Evolutionary conservation across 1,284 basidiomycete species (phyloP).

Genomic region (Apiotrichum gracile): DNA sequence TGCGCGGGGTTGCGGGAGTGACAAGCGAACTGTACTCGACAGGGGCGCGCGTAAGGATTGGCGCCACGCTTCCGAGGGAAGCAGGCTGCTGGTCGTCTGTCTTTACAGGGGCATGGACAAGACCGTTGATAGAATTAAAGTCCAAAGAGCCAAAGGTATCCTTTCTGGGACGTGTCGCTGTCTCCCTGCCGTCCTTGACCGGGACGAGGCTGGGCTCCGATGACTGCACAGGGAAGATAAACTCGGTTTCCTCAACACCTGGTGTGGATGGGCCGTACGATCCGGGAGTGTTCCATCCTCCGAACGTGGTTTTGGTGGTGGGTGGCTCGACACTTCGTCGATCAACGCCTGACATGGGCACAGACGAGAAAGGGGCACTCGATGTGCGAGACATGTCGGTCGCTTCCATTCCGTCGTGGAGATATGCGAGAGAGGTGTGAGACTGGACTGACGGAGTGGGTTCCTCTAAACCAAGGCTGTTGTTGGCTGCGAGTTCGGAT

Average conservation of each 20-base stretch:
- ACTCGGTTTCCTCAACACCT: neutral
- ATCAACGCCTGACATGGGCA: too few species aligned
- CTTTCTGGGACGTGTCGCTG: too few species aligned
- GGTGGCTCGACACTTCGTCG: too few species aligned
- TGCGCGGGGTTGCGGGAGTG: neutral
- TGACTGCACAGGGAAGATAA: neutral
- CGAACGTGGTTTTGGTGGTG: neutral
- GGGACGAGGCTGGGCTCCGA: too few species aligned
- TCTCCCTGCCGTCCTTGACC: too few species aligned
- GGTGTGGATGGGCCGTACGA: neutral
- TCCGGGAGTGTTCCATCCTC: neutral
- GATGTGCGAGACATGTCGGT: neutral
- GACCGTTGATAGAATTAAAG: too few species aligned
- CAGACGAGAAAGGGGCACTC: neutral
- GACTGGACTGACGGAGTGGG: neutral
- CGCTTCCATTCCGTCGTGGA: neutral
- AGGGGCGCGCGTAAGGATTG: neutral
- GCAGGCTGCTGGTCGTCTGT: too few species aligned
- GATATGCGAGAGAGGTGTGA: neutral
- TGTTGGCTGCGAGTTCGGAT: neutral
- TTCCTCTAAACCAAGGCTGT: neutral
- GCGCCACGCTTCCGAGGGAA: neutral
- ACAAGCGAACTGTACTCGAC: neutral
- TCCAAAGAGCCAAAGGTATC: too few species aligned
- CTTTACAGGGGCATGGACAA: too few species aligned